Percentiles rank a stretch among this genome's conserved stretches.
phyloP scores from a whole-genome alignment of 2,329 filamentous ascomycete genomes.

The Trichoderma aggressivum region DNA sequence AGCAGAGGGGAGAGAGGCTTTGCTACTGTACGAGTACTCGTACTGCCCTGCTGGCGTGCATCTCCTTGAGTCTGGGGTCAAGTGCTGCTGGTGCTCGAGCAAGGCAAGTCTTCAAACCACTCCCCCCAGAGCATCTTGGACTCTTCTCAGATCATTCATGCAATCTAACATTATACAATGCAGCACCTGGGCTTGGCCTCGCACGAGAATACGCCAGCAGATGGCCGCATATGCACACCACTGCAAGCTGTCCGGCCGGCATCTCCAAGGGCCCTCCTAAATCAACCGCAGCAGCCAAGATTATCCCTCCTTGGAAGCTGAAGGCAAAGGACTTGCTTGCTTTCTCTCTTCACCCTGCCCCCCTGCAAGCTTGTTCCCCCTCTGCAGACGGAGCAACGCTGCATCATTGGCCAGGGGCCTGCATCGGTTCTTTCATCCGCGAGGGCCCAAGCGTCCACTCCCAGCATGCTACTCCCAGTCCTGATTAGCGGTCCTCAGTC shows the following conservation, averaged over 20 bases:
- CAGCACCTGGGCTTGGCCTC: not conserved
- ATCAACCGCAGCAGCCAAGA: not conserved
- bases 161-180: not conserved
- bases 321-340: not conserved
- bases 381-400: not conserved
- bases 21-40: not conserved
- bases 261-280: not conserved
- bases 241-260: not conserved
- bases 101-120: not conserved
- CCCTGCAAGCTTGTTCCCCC: not conserved
- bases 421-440: constrained; percentile 16
- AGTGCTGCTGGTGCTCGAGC: not conserved
- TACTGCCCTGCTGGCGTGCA: not conserved
- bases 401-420: not conserved
- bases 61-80: not conserved
- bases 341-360: not conserved
- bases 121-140: not conserved
- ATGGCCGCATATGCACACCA: constrained; percentile 6
- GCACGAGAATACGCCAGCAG: not conserved
- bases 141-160: not conserved
- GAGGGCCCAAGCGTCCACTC: constrained; percentile 9
- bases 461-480: constrained; percentile 1
- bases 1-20: not conserved
- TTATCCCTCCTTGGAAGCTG: constrained; percentile 8
- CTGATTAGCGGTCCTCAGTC: constrained; percentile 9